A percentile compares a stretch with the other conserved stretches of the same genome.
phyloP scores from a whole-genome alignment of 116 monocot species.

The Posidonia oceanica region DNA sequence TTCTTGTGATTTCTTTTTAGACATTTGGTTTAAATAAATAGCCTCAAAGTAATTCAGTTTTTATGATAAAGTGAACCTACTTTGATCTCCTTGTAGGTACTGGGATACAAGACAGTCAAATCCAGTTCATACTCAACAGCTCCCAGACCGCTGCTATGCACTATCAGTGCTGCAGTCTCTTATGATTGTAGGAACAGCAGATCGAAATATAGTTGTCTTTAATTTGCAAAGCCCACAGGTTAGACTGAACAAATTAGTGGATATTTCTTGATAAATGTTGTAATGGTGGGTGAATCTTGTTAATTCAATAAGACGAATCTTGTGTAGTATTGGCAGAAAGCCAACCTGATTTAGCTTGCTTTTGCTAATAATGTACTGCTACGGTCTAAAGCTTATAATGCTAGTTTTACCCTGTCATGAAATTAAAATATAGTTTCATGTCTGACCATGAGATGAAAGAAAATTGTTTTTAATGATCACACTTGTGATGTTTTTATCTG shows the following conservation, averaged over 20 bases:
- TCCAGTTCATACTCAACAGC: slow-evolving; percentile 81
- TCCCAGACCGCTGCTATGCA: slow-evolving; percentile 84
- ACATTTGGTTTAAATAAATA: not conserved
- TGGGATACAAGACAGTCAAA: slow-evolving; percentile 89
- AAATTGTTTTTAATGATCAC: no score
- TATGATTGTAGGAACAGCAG: slow-evolving; percentile 94
- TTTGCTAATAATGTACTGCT: no score
- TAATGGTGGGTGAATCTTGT: not conserved
- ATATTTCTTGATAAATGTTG: not conserved
- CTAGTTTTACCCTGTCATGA: no score
- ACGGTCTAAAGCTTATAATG: no score
- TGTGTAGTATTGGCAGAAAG: no score
- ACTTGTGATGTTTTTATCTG: no score
- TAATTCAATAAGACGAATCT: not conserved
- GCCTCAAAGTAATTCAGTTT: no score
- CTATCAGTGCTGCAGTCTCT: slow-evolving; percentile 64
- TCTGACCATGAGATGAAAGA: no score
- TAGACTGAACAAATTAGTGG: not conserved
- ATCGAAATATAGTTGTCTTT: slow-evolving; percentile 71
- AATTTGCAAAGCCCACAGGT: slow-evolving; percentile 88
- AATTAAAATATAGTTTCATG: no score
- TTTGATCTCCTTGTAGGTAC: slow-evolving; percentile 32
- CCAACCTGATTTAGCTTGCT: no score
- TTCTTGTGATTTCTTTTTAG: not conserved
- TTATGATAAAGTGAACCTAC: no score